Percentiles rank a stretch among this genome's conserved stretches.
Evolutionary conservation across 345 rosid species (phyloP).

Genomic region (Pelargonium nanum): DNA sequence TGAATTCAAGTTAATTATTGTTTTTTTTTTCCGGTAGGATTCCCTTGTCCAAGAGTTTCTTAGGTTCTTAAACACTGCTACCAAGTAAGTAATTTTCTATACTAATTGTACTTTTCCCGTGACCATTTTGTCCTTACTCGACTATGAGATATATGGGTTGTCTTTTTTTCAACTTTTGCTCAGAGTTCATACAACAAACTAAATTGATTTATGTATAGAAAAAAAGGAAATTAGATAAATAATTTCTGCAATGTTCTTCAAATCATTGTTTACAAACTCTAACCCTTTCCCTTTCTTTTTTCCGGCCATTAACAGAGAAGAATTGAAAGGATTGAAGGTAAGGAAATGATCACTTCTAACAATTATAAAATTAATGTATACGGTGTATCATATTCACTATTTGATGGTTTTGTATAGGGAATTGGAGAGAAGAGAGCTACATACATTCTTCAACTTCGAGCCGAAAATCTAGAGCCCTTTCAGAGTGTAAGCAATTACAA

Average conservation of each 20-base stretch:
- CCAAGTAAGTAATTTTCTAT: slow-evolving; percentile 37
- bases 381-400: not conserved
- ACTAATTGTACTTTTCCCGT: not conserved
- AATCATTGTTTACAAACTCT: not conserved
- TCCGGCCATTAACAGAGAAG: slow-evolving; percentile 36
- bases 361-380: not conserved
- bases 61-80: slow-evolving; percentile 50
- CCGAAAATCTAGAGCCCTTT: slow-evolving; percentile 54
- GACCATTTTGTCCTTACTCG: too few species aligned
- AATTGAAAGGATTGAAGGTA: slow-evolving; percentile 66
- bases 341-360: slow-evolving; percentile 13
- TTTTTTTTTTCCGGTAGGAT: slow-evolving; percentile 25
- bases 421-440: slow-evolving; percentile 77
- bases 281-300: not conserved
- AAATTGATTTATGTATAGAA: not conserved
- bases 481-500: slow-evolving; percentile 35
- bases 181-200: not conserved
- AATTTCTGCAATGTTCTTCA: not conserved
- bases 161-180: not conserved
- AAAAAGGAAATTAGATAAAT: not conserved
- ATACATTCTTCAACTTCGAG: slow-evolving; percentile 50
- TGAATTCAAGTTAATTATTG: not conserved
- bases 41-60: slow-evolving; percentile 54
- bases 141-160: not conserved
- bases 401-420: slow-evolving; percentile 34